Conservation (phyloP, 2,329 filamentous ascomycete genomes). For the Phaeosphaeriaceae sp. region DNA sequence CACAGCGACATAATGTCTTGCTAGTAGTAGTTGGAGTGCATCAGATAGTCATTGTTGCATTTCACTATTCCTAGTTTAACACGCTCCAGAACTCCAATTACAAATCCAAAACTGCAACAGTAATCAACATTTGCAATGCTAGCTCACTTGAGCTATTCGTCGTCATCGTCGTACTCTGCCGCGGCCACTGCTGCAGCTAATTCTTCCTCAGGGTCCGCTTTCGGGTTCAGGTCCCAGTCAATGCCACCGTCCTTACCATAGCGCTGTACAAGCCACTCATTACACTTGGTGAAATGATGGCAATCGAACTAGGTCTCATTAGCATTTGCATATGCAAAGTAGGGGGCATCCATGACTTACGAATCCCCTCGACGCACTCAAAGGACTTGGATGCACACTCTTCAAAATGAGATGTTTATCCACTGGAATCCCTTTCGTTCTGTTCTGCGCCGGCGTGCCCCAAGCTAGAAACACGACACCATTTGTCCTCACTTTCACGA, state of each 20-base stretch:
- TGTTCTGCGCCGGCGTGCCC: constrained; percentile 83
- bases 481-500: constrained; percentile 74
- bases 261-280: constrained; percentile 79
- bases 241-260: constrained; percentile 84
- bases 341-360: constrained; percentile 51
- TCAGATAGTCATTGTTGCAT: no score
- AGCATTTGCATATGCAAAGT: constrained; percentile 19
- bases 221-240: constrained; percentile 74
- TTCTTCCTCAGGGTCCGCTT: constrained; percentile 47
- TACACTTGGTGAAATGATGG: constrained; percentile 79
- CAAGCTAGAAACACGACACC: constrained; percentile 96
- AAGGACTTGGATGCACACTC: constrained; percentile 90
- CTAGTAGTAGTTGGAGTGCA: no score
- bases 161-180: neutral
- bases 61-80: no score
- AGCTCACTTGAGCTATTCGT: no score
- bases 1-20: neutral
- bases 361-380: constrained; percentile 83
- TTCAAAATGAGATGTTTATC: constrained; percentile 81
- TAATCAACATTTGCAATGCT: no score
- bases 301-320: constrained; percentile 68
- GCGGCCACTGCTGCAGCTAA: neutral
- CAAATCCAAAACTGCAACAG: no score
- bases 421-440: constrained; percentile 75
- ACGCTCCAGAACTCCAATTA: no score